Conservation (phyloP, 768 basidiomycete genomes). For the Boletus huronensis region DNA sequence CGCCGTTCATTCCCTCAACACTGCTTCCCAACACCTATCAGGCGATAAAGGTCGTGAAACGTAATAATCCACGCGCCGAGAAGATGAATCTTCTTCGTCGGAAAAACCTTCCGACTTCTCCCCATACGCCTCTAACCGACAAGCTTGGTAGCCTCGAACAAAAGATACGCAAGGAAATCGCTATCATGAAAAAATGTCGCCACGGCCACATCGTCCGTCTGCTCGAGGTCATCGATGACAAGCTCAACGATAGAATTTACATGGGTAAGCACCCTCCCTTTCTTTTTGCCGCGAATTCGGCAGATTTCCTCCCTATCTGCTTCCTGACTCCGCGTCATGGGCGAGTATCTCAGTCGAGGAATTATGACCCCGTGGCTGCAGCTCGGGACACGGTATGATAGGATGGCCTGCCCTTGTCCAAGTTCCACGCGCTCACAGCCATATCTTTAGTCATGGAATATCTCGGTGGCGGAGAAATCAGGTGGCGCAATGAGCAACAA, state of each 20-base stretch:
- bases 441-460: slow-evolving; percentile 83
- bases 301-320: slow-evolving; percentile 18
- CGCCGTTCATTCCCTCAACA: slow-evolving; percentile 1
- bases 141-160: slow-evolving; percentile 69
- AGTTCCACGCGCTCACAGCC: slow-evolving; percentile 19
- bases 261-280: slow-evolving; percentile 66
- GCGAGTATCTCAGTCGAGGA: slow-evolving; percentile 30
- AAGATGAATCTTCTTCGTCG: slow-evolving; percentile 55
- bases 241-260: slow-evolving; percentile 81
- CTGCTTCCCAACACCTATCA: slow-evolving; percentile 28
- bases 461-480: slow-evolving; percentile 91
- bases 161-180: slow-evolving; percentile 91
- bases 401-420: slow-evolving; percentile 15
- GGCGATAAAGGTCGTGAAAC: slow-evolving; percentile 79
- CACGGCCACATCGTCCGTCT: slow-evolving; percentile 89
- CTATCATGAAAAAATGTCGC: slow-evolving; percentile 96
- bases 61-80: slow-evolving; percentile 68
- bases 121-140: slow-evolving; percentile 59
- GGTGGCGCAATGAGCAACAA: slow-evolving; percentile 68
- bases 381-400: slow-evolving; percentile 31
- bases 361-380: slow-evolving; percentile 32
- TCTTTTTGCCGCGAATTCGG: slow-evolving; percentile 12
- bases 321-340: slow-evolving; percentile 26
- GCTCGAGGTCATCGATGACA: slow-evolving; percentile 93
- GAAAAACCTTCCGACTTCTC: slow-evolving; percentile 40